Base-by-base conservation (phyloP, 768 basidiomycete genomes). In the Trichaptum fuscoviolaceum region DNA sequence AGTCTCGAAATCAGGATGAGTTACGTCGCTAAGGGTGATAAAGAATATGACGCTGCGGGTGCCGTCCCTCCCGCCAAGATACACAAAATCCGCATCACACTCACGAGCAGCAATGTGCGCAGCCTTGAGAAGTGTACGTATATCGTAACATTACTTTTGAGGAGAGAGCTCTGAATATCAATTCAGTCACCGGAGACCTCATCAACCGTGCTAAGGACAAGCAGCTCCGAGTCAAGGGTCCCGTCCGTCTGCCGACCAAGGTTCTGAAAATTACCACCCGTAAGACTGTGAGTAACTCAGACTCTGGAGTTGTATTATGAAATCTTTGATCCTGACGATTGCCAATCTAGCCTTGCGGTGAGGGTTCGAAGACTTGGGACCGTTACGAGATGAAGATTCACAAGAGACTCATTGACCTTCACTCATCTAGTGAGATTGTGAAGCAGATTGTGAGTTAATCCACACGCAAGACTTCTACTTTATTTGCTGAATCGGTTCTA, bases 341-440 rank as follows among this genome's bases (percentile, higher is more conserved):
- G 36, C 12, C 42, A 9, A 42, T 58, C 9, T 73, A 97, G 93
- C 93, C 97, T 80, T 99, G 97, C 76, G 97, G 97, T 93, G 97
- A 99, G 82, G 97, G 97, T 85, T 98, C 97, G 73, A 99, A 99
- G 90, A 99, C 97, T 77, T 99, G 97, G 97, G 97, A 99, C 82
- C 89, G 93, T 74, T 99, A 95, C 82, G 96, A 99, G 82, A 90
- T 99, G 82, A 96, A 96, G 85, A 85, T 99, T 69, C 96, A 99
- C 90, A 99, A 99, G 84, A 93, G 97, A 75, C 86, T 99, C 78
- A 99, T 99, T 75, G 97, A 99, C 84, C 84, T 99, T 72, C 94
- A 96, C 85, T 96, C 97, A 63, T 96, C 96, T 69, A 93, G 93
- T 77, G 97, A 99, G 82, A 92, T 98, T 71, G 97, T 99, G 83